Evolutionary conservation across 2,329 filamentous ascomycete genomes (phyloP).

Genomic region (Botrytis pseudocinerea): DNA sequence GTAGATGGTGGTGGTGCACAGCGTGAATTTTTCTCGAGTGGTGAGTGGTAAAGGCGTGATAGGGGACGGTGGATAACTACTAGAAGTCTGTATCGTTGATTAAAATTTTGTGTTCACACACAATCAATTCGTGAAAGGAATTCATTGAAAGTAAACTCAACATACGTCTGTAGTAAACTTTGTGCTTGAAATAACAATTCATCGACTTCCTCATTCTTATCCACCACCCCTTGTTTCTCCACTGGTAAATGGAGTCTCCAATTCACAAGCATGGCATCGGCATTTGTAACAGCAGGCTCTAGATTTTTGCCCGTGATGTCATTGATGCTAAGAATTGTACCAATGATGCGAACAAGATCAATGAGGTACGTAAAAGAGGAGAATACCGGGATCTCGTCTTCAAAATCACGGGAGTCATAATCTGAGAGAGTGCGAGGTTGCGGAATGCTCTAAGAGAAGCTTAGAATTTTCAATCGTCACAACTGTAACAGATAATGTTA

Average conservation of each 20-base stretch:
- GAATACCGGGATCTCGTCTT: conserved; percentile 42
- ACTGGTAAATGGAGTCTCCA: conserved; percentile 45
- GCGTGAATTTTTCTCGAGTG: conserved; percentile 29
- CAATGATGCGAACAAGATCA: conserved; percentile 43
- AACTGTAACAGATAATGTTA: conserved; percentile 14
- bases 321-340: conserved; percentile 40
- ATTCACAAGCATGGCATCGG: conserved; percentile 44
- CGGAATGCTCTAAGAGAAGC: conserved; percentile 40
- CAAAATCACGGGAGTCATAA: conserved; percentile 43
- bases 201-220: conserved; percentile 43
- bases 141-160: background rate
- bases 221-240: conserved; percentile 45
- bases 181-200: conserved; percentile 45
- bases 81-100: conserved; percentile 25
- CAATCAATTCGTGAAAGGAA: background rate
- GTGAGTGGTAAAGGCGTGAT: conserved; percentile 32
- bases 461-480: conserved; percentile 22
- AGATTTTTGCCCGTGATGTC: conserved; percentile 34
- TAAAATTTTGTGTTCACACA: background rate
- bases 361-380: conserved; percentile 46
- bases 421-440: conserved; percentile 41
- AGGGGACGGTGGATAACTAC: conserved; percentile 35
- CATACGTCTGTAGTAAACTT: conserved; percentile 43
- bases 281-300: conserved; percentile 39
- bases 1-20: conserved; percentile 30